phyloP scores from a whole-genome alignment of 1,139 yeast genomes.

The Nakaseomyces glabratus region DNA sequence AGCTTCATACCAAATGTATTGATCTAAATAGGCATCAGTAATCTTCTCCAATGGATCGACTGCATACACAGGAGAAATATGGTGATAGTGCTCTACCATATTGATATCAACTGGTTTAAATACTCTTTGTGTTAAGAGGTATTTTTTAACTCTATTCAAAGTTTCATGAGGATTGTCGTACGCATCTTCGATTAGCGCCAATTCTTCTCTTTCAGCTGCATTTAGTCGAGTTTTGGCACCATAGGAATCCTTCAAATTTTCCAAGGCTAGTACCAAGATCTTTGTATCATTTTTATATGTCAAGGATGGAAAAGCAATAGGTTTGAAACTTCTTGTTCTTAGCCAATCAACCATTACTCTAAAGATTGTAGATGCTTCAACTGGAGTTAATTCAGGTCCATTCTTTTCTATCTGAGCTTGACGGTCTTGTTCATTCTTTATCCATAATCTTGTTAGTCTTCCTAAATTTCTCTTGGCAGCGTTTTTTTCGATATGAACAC shows the following conservation, averaged over 20 bases:
- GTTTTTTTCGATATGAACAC: conserved; percentile 88
- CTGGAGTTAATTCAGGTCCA: conserved; percentile 82
- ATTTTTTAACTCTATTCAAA: conserved; percentile 72
- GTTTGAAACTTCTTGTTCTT: conserved; percentile 74
- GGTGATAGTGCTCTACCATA: conserved; percentile 87
- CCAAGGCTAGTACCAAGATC: conserved; percentile 78
- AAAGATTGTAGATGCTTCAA: conserved; percentile 80
- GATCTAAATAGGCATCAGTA: conserved; percentile 93
- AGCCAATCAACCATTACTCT: conserved; percentile 89
- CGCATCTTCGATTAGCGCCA: conserved; percentile 90
- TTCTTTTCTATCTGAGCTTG: conserved; percentile 72
- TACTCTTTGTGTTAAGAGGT: conserved; percentile 77
- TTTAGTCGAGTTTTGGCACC: conserved; percentile 78
- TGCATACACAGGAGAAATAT: conserved; percentile 74
- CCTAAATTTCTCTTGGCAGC: conserved; percentile 91
- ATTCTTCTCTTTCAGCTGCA: conserved; percentile 81
- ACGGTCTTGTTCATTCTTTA: conserved; percentile 84
- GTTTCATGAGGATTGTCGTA: conserved; percentile 96
- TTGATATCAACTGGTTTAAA: conserved; percentile 84
- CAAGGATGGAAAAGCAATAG: conserved; percentile 90
- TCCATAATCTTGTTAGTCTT: conserved; percentile 82
- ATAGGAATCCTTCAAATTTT: conserved; percentile 74
- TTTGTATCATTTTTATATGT: conserved; percentile 92
- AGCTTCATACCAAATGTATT: conserved; percentile 92
- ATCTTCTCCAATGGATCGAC: conserved; percentile 91